Percentiles rank a stretch among this genome's conserved stretches.
Evolutionary conservation across 106 monocot genomes (phyloP).

Genomic region (Acanthochlamys bracteata): DNA sequence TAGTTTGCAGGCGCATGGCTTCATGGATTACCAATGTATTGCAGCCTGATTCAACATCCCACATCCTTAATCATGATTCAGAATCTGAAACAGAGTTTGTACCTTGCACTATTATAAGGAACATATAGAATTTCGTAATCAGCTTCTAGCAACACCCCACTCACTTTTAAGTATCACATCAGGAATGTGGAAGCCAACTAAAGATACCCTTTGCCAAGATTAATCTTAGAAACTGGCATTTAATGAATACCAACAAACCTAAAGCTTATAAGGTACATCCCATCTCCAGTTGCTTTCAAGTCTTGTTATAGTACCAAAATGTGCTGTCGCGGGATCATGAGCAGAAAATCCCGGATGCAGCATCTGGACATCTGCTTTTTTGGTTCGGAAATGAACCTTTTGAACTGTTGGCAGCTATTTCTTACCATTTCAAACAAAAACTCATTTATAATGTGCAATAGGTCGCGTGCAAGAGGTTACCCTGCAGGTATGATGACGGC

Average conservation of each 20-base stretch:
- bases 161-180: no score
- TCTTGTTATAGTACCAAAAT: constrained; percentile 95
- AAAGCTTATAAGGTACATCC: constrained; percentile 94
- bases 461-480: constrained; percentile 18
- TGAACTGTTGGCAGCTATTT: constrained; percentile 20
- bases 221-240: background rate
- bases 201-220: background rate
- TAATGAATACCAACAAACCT: constrained; percentile 26
- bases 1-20: constrained; percentile 60
- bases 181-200: background rate
- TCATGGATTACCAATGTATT: constrained; percentile 91
- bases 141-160: no score
- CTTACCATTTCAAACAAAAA: constrained; percentile 19
- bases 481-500: constrained; percentile 12
- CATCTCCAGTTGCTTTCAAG: constrained; percentile 80
- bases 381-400: constrained; percentile 23
- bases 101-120: no score
- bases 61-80: constrained; percentile 78
- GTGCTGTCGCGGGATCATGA: constrained; percentile 71
- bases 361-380: constrained; percentile 27
- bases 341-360: constrained; percentile 82
- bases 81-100: constrained; percentile 44
- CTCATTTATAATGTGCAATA: constrained; percentile 15
- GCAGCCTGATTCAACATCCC: constrained; percentile 91
- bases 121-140: no score